Evolutionary conservation across 192 early-diverging fungal species (phyloP).

Genomic region (Entomortierella chlamydospora): DNA sequence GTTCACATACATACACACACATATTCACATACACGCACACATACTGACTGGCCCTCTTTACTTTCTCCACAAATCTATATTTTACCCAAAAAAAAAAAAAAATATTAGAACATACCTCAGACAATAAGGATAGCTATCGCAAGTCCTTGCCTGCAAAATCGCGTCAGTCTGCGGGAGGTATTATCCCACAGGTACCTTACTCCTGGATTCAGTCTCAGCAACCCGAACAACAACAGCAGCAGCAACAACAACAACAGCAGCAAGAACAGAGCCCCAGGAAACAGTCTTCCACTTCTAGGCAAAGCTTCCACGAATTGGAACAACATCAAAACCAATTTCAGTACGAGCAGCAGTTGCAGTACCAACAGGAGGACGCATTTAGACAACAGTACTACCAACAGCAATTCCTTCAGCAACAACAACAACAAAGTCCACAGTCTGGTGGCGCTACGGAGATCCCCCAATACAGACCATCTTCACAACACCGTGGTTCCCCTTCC

Average conservation of each 20-base stretch:
- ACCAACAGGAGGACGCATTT: conserved; percentile 48
- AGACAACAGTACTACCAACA: conserved; percentile 51
- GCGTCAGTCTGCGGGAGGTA: conserved; percentile 36
- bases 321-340: conserved; percentile 25
- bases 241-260: conserved; percentile 20
- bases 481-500: conserved; percentile 32
- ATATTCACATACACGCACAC: neutral
- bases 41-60: neutral
- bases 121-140: conserved; percentile 31
- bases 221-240: conserved; percentile 15
- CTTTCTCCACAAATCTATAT: neutral
- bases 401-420: conserved; percentile 48
- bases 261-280: conserved; percentile 12
- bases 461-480: conserved; percentile 16
- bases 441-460: conserved; percentile 1
- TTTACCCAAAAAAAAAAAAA: too few relatives aligned
- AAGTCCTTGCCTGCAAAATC: conserved; percentile 48
- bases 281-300: conserved; percentile 31
- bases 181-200: conserved; percentile 53
- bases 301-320: conserved; percentile 42
- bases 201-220: conserved; percentile 49
- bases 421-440: conserved; percentile 18
- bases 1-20: neutral
- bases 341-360: conserved; percentile 41
- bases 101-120: conserved; percentile 20